Evolutionary conservation across 768 basidiomycete species (phyloP).

Genomic region (Mycena kentingensis): DNA sequence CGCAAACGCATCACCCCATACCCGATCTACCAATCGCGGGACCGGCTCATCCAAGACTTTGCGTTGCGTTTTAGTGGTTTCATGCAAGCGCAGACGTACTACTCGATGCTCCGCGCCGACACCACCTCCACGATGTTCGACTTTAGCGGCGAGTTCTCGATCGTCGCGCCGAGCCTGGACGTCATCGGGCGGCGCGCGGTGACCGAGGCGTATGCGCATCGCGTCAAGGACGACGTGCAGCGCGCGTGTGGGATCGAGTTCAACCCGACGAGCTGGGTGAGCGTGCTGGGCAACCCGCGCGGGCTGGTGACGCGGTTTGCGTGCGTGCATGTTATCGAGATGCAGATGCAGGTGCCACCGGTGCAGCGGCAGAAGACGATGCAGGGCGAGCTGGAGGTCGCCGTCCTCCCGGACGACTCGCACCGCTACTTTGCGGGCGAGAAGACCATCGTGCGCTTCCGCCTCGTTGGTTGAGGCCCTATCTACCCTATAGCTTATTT

Average conservation of each 20-base stretch:
- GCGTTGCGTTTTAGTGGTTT: slow-evolving; percentile 31
- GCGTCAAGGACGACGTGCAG: slow-evolving; percentile 38
- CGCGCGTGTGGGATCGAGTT: slow-evolving; percentile 39
- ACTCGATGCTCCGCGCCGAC: slow-evolving; percentile 31
- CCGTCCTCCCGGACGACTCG: slow-evolving; percentile 52
- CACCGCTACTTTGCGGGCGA: slow-evolving; percentile 57
- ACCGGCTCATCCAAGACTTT: slow-evolving; percentile 33
- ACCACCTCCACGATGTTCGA: slow-evolving; percentile 36
- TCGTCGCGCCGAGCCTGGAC: slow-evolving; percentile 44
- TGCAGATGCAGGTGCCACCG: slow-evolving; percentile 17
- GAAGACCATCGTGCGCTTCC: slow-evolving; percentile 54
- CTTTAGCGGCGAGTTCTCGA: slow-evolving; percentile 55
- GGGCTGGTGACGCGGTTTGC: slow-evolving; percentile 42
- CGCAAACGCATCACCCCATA: slow-evolving; percentile 30
- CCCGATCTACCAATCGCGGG: slow-evolving; percentile 36
- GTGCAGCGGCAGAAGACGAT: slow-evolving; percentile 38
- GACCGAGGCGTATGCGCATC: slow-evolving; percentile 30
- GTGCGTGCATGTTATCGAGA: slow-evolving; percentile 30
- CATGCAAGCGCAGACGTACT: slow-evolving; percentile 38
- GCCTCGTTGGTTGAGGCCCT: slow-evolving; percentile 44
- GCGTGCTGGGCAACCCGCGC: slow-evolving; percentile 28
- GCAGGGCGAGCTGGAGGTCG: slow-evolving; percentile 59
- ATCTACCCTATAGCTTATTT: neutral
- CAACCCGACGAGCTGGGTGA: slow-evolving; percentile 34
- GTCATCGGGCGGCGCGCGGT: slow-evolving; percentile 35